Evolutionary conservation across 2,329 filamentous ascomycete species (phyloP).

Genomic region (Colletotrichum siamense): DNA sequence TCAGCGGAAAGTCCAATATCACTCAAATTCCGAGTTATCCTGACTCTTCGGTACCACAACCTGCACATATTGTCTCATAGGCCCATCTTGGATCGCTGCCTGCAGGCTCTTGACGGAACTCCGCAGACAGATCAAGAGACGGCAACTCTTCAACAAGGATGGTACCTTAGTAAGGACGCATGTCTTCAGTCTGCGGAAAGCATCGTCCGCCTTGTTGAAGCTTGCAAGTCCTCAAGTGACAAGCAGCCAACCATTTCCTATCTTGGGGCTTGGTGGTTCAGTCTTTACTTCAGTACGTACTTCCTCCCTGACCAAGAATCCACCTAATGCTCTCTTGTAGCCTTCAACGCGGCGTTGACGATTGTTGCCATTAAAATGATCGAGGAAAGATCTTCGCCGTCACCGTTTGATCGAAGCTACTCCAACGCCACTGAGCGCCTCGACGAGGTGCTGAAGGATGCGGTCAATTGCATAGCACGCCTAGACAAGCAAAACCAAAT

Average conservation of each 20-base stretch:
- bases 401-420: not conserved
- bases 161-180: slow-evolving; percentile 24
- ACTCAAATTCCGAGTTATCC: slow-evolving; percentile 44
- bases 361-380: slow-evolving; percentile 10
- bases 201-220: slow-evolving; percentile 26
- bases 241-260: slow-evolving; percentile 16
- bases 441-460: not conserved
- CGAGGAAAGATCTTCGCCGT: not conserved
- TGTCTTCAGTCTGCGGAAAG: slow-evolving; percentile 28
- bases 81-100: slow-evolving; percentile 29
- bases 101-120: slow-evolving; percentile 18
- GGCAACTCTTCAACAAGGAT: slow-evolving; percentile 23
- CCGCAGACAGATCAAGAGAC: slow-evolving; percentile 7
- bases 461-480: not conserved
- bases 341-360: slow-evolving; percentile 14
- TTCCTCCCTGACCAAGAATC: not conserved
- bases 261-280: slow-evolving; percentile 37
- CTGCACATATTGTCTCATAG: slow-evolving; percentile 35
- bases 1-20: slow-evolving; percentile 18
- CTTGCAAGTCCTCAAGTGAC: slow-evolving; percentile 18
- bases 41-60: slow-evolving; percentile 37
- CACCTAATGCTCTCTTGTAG: not conserved
- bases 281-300: slow-evolving; percentile 34
- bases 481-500: slow-evolving; percentile 11
- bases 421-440: not conserved